Base-by-base conservation (phyloP, 371 early-diverging fungal species). In the Mycotypha africana region DNA sequence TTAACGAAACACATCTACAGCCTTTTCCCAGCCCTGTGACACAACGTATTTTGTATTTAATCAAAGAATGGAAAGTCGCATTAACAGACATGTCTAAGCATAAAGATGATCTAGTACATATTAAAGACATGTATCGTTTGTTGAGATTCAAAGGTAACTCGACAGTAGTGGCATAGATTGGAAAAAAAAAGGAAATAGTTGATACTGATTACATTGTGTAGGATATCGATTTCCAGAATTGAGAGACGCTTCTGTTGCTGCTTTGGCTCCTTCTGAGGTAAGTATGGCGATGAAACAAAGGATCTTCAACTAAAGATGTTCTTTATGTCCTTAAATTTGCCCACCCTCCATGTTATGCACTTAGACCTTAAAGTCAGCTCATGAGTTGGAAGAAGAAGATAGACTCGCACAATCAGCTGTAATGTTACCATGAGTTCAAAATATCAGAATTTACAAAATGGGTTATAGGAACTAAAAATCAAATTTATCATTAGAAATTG, bases 371-470 rank as follows among this genome's bases (percentile, higher is more conserved):
- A 89, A 89, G 67, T 90, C 96, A 17, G 88, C 89, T 15, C 88
- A 92, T 36, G 97, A 98, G 67, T 68, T 96, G 23, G 97, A 98
- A 53, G 88, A 89, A 60, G 95, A 97, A 56, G 97, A 98, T 52
- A 73, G 88, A 23, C 76, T 86, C 26, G 94, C 92, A 2, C 88
- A 95, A 65, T 82, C 89, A 39, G 92, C 92, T 33, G 91, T 89
- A 78, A 67, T 14, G 4, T 16, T 10, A 19, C 6, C 2, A 25
- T 23, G 24, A 3, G n/a, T n/a, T n/a, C n/a, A n/a, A n/a, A n/a
- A n/a, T n/a, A n/a, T n/a, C n/a, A n/a, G n/a, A n/a, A n/a, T n/a
- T n/a, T n/a, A n/a, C n/a, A n/a, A n/a, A n/a, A n/a, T n/a, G n/a
- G n/a, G n/a, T n/a, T n/a, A n/a, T n/a, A n/a, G n/a, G n/a, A n/a